phyloP scores from a whole-genome alignment of 257 asterid genomes.

The Salvia miltiorrhiza region DNA sequence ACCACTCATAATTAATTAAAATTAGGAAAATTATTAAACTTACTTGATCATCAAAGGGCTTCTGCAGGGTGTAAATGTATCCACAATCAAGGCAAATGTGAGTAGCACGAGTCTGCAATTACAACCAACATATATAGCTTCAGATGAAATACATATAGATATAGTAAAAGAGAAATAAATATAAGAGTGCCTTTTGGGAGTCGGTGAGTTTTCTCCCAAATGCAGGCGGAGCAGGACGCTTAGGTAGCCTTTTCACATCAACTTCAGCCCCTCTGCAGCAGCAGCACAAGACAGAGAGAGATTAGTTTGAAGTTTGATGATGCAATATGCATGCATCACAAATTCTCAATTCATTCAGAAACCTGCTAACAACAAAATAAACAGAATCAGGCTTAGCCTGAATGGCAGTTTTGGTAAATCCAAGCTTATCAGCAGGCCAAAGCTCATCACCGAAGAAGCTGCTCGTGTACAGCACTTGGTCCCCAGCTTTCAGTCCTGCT shows the following conservation, averaged over 20 bases:
- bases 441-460: slow-evolving; percentile 97
- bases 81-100: slow-evolving; percentile 99
- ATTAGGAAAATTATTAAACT: too few relatives aligned
- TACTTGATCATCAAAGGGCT: slow-evolving; percentile 90
- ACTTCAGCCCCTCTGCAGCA: slow-evolving; percentile 72
- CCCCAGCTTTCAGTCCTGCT: slow-evolving; percentile 94
- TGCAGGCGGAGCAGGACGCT: slow-evolving; percentile 95
- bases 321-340: too few relatives aligned
- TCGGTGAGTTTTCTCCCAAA: slow-evolving; percentile 87
- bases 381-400: slow-evolving; percentile 94
- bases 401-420: slow-evolving; percentile 88
- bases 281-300: too few relatives aligned
- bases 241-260: slow-evolving; percentile 79
- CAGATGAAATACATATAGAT: background rate
- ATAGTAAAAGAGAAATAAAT: background rate
- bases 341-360: too few relatives aligned
- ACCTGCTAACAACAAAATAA: slow-evolving; percentile 92
- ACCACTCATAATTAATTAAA: too few relatives aligned
- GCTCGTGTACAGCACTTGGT: slow-evolving; percentile 89
- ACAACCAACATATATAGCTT: background rate
- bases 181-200: slow-evolving; percentile 87
- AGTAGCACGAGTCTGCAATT: slow-evolving; percentile 76
- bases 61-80: slow-evolving; percentile 72
- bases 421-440: slow-evolving; percentile 98
- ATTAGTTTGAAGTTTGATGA: background rate